Percentiles rank a stretch among this genome's conserved stretches.
Conservation (phyloP, 768 basidiomycete species). For the Hirschioporus abietinus region DNA sequence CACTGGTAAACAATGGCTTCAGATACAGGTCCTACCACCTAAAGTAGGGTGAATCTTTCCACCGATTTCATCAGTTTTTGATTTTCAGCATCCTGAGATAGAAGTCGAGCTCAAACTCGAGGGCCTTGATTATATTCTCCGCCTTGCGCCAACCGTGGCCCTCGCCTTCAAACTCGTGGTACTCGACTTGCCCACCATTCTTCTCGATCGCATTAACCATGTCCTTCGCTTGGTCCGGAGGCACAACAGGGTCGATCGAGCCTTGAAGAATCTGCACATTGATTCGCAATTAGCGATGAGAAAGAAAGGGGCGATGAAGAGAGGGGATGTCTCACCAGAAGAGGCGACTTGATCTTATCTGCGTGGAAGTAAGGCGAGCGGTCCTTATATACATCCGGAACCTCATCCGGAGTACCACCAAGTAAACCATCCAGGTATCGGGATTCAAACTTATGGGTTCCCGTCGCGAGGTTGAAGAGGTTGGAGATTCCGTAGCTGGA, state of each 20-base stretch:
- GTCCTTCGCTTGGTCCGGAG: slow-evolving; percentile 54
- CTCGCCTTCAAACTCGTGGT: slow-evolving; percentile 58
- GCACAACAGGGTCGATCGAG: slow-evolving; percentile 56
- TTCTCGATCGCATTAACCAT: slow-evolving; percentile 51
- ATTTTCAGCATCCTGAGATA: slow-evolving; percentile 25
- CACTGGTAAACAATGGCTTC: no score
- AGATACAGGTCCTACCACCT: no score
- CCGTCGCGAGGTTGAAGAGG: slow-evolving; percentile 46
- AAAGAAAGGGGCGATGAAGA: background rate
- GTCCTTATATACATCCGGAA: slow-evolving; percentile 53
- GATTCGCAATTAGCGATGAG: background rate
- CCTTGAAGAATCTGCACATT: slow-evolving; percentile 61
- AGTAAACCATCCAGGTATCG: slow-evolving; percentile 54
- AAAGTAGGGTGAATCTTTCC: no score
- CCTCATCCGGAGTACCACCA: slow-evolving; percentile 48
- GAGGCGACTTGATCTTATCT: slow-evolving; percentile 52
- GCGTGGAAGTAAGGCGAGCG: slow-evolving; percentile 63
- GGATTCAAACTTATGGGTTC: slow-evolving; percentile 71
- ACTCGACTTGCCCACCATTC: slow-evolving; percentile 49
- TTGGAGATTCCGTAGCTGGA: slow-evolving; percentile 70
- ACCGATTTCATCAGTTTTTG: background rate
- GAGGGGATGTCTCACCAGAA: slow-evolving; percentile 45
- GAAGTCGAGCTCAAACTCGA: slow-evolving; percentile 48
- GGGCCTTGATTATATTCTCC: slow-evolving; percentile 46
- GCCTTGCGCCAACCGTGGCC: slow-evolving; percentile 60